phyloP scores from a whole-genome alignment of 1,284 basidiomycete species.

The Mycena citricolor region DNA sequence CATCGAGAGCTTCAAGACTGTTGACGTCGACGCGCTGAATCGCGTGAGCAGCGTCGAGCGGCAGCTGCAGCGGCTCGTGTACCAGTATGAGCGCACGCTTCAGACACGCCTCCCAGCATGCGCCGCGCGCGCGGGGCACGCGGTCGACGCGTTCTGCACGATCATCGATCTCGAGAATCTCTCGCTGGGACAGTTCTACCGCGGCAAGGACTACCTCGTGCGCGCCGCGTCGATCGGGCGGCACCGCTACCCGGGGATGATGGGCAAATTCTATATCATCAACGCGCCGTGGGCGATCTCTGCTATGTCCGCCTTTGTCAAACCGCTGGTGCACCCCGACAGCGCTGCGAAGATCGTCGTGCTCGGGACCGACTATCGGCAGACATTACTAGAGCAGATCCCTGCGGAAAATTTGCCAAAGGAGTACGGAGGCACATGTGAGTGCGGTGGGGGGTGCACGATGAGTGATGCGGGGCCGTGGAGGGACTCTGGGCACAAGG shows the following conservation, averaged over 20 bases:
- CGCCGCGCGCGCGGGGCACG: slow-evolving; percentile 68
- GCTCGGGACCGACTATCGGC: slow-evolving; percentile 62
- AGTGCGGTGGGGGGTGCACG: slow-evolving; percentile 80
- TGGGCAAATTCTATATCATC: slow-evolving; percentile 97
- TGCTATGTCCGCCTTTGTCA: slow-evolving; percentile 86
- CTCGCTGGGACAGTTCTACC: slow-evolving; percentile 81
- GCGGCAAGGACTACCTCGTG: slow-evolving; percentile 89
- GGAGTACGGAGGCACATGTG: slow-evolving; percentile 83
- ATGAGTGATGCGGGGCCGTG: slow-evolving; percentile 92
- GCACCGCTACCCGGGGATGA: slow-evolving; percentile 89
- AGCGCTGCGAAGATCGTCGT: slow-evolving; percentile 93
- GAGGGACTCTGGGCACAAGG: too few relatives aligned
- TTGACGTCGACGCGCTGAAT: slow-evolving; percentile 86
- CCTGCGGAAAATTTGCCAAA: slow-evolving; percentile 80
- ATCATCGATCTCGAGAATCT: slow-evolving; percentile 91
- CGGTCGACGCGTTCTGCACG: slow-evolving; percentile 96
- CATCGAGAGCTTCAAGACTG: slow-evolving; percentile 75
- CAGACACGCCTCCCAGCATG: slow-evolving; percentile 82
- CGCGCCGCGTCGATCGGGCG: slow-evolving; percentile 82
- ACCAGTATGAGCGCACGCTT: slow-evolving; percentile 92
- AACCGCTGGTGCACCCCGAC: slow-evolving; percentile 93
- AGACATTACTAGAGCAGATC: slow-evolving; percentile 78
- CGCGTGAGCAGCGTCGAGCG: slow-evolving; percentile 82
- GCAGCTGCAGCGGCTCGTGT: slow-evolving; percentile 85
- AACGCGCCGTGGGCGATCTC: slow-evolving; percentile 92